Base-by-base conservation (phyloP, 768 basidiomycete species). In the Dictyophora rubrovolvata region DNA sequence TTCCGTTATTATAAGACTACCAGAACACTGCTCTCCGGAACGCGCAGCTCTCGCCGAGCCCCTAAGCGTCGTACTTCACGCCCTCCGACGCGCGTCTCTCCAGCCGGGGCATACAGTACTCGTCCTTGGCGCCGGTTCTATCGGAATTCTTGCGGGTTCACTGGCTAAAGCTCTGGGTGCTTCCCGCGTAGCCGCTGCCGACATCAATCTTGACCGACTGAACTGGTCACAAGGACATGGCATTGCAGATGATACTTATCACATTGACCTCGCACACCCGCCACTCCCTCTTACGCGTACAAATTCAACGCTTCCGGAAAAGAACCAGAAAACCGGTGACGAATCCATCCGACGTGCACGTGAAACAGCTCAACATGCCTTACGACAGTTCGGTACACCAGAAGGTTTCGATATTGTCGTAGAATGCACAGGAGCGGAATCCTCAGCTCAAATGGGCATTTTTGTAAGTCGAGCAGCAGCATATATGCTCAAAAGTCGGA, bases 381-480 rank as follows among this genome's bases (percentile, higher is more conserved):
- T 91, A 59, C 66, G 73, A 53, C 70, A 75, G 55, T 88, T 90
- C 67, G 64, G 61, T 8, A 72, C 78, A 61, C 75, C 76, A 21
- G 85, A 90, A 23, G 95, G 95, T 33, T 95, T 92, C 72, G 93
- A 96, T 70, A 77, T 89, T 67, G 86, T 97, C 53, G 89, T 94
- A 67, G 94, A 98, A 71, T 98, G 94, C 72, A 93, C 93, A 12
- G 94, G 94, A 62, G 92, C 91, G 1, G 93, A 95, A 70, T 78
- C 83, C 36, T 91, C 89, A 68, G 91, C 95, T 68, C 92, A 95
- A 69, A 85, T 90, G 83, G 86, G 89, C 54, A 79, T 94, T 62
- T 83, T 89, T 73, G 91, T 93, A 74, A 77, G 91, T 79, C 22
- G 8, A 16, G 53, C 10, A 22, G 37, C 11, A 52, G 35, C 53